Percentiles rank a stretch among this genome's conserved stretches.
phyloP scores from a whole-genome alignment of 257 asterid species.

The Nicotiana otophora region DNA sequence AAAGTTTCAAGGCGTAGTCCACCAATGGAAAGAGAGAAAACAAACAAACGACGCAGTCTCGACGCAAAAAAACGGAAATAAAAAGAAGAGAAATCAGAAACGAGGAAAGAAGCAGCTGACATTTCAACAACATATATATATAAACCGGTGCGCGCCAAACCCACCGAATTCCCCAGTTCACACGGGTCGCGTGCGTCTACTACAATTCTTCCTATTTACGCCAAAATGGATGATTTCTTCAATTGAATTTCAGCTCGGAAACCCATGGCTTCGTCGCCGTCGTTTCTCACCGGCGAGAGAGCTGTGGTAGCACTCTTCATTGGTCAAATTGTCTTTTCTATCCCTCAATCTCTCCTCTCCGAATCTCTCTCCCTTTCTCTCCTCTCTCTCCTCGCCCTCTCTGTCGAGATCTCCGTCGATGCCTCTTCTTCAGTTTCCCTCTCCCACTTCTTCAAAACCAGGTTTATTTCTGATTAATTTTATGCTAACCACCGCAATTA shows the following conservation, averaged over 20 bases:
- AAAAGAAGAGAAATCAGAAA: too few species aligned
- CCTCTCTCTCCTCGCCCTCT: constrained; percentile 63
- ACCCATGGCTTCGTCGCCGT: constrained; percentile 34
- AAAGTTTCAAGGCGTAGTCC: too few species aligned
- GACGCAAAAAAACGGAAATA: too few species aligned
- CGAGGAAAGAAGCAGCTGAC: not conserved
- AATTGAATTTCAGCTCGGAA: constrained; percentile 4
- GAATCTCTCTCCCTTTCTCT: constrained; percentile 53
- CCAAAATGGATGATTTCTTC: not conserved
- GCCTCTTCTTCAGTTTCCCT: constrained; percentile 44
- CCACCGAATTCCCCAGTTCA: not conserved
- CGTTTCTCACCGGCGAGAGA: constrained; percentile 80
- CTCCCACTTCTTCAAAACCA: constrained; percentile 45
- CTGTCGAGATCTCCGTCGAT: constrained; percentile 72
- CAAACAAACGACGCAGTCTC: too few species aligned
- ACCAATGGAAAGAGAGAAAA: too few species aligned
- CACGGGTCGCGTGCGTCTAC: not conserved
- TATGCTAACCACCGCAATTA: not conserved
- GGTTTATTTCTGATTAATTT: constrained; percentile 29
- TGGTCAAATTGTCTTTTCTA: constrained; percentile 41
- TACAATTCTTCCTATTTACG: not conserved
- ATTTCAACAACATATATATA: not conserved
- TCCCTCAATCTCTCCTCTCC: constrained; percentile 45
- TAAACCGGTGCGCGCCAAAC: constrained; percentile 26
- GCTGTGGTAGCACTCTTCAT: constrained; percentile 65